Conservation (phyloP, 2,329 filamentous ascomycete species). For the Colletotrichum salicis region DNA sequence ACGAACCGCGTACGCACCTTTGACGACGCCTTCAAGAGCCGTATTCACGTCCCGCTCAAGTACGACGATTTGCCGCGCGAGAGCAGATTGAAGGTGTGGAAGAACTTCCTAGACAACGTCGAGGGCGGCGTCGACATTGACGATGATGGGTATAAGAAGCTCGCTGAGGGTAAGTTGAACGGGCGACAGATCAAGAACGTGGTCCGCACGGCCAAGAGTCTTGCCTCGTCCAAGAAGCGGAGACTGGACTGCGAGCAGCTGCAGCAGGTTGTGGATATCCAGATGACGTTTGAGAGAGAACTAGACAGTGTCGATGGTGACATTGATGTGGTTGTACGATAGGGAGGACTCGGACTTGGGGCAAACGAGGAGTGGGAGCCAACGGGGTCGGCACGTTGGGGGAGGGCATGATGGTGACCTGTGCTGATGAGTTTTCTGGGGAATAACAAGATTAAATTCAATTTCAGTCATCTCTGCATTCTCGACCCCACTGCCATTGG, state of each 20-base stretch:
- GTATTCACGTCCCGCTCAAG: slow-evolving; percentile 85
- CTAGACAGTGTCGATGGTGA: slow-evolving; percentile 49
- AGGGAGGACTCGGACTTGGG: neutral
- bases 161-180: slow-evolving; percentile 74
- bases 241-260: slow-evolving; percentile 68
- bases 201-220: slow-evolving; percentile 82
- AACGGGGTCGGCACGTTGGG: neutral
- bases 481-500: no score
- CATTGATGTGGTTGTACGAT: slow-evolving; percentile 12
- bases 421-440: no score
- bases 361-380: neutral
- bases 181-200: slow-evolving; percentile 86
- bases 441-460: no score
- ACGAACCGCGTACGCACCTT: slow-evolving; percentile 73
- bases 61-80: slow-evolving; percentile 80
- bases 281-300: slow-evolving; percentile 84
- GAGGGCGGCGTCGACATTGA: slow-evolving; percentile 53
- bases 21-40: slow-evolving; percentile 88
- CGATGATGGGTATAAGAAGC: slow-evolving; percentile 57
- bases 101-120: slow-evolving; percentile 24
- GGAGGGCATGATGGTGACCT: neutral
- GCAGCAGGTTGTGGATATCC: slow-evolving; percentile 82
- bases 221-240: slow-evolving; percentile 76
- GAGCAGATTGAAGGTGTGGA: slow-evolving; percentile 64
- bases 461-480: no score